Evolutionary conservation across 768 basidiomycete genomes (phyloP).

Genomic region (Amylocystis lapponica): DNA sequence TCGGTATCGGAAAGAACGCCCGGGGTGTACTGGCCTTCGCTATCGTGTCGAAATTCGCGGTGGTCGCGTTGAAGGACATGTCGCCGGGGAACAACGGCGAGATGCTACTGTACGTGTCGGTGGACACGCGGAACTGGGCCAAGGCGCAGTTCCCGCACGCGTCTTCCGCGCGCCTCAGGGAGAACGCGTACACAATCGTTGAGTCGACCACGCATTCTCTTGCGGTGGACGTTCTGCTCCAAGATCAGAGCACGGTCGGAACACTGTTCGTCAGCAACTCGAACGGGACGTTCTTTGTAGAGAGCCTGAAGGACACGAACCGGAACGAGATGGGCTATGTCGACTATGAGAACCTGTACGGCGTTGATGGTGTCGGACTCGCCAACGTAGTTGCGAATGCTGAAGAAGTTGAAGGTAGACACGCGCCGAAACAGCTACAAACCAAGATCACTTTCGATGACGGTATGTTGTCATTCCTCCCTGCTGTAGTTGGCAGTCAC

Average conservation of each 20-base stretch:
- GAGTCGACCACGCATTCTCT: slow-evolving; percentile 92
- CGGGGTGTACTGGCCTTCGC: slow-evolving; percentile 91
- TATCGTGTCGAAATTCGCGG: slow-evolving; percentile 87
- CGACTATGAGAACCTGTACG: slow-evolving; percentile 86
- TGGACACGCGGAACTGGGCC: slow-evolving; percentile 81
- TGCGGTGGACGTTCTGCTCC: slow-evolving; percentile 87
- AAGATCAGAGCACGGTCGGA: slow-evolving; percentile 60
- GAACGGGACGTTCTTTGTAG: slow-evolving; percentile 92
- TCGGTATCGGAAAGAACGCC: slow-evolving; percentile 82
- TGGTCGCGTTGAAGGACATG: slow-evolving; percentile 81
- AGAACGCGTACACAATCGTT: slow-evolving; percentile 95
- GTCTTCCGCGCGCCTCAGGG: slow-evolving; percentile 66
- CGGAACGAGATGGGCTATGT: slow-evolving; percentile 85
- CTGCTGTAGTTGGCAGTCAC: neutral
- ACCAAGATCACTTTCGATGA: slow-evolving; percentile 90
- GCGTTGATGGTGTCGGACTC: slow-evolving; percentile 85
- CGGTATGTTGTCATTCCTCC: slow-evolving; percentile 33
- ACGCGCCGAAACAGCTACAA: slow-evolving; percentile 65
- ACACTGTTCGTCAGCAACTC: slow-evolving; percentile 95
- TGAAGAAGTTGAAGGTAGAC: slow-evolving; percentile 72
- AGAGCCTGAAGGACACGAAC: slow-evolving; percentile 89
- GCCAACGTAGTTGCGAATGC: slow-evolving; percentile 85
- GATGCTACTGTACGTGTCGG: slow-evolving; percentile 81
- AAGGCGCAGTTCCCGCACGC: slow-evolving; percentile 92
- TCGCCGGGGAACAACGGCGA: slow-evolving; percentile 51